Percentiles rank a stretch among this genome's conserved stretches.
These are phyloP conservation scores for Mycosphaerella sp. DNA, from an alignment of 2,329 filamentous ascomycete genomes.

Conservation along the genomic window DNA sequence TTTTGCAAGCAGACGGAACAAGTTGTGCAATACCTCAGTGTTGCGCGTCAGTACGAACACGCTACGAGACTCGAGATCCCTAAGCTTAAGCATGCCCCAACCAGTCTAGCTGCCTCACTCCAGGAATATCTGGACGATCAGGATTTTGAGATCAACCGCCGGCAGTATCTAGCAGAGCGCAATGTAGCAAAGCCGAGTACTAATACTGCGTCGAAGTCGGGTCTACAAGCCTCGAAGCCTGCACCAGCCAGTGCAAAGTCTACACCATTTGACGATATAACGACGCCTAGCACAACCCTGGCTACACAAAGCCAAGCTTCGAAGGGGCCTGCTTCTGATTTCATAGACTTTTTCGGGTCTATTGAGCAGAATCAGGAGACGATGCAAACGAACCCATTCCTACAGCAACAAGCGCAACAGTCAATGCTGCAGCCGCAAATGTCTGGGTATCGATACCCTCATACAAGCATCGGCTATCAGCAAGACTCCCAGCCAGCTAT, in stretches of 20 bases:
- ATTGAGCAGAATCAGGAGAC: constrained; percentile 84
- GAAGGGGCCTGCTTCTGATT: constrained; percentile 65
- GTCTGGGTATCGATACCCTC: constrained; percentile 41
- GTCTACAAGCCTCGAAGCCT: constrained; percentile 36
- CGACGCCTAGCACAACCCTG: constrained; percentile 20
- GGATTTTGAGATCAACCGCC: constrained; percentile 87
- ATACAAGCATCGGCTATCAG: constrained; percentile 18
- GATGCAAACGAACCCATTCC: constrained; percentile 33
- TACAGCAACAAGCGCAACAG: constrained; percentile 23
- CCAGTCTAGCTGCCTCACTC: constrained; percentile 79
- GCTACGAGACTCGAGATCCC: constrained; percentile 91
- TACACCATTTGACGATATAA: constrained; percentile 22
- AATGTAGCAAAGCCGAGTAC: constrained; percentile 56
- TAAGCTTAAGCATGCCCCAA: constrained; percentile 93
- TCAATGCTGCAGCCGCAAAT: constrained; percentile 19
- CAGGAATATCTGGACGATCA: constrained; percentile 93
- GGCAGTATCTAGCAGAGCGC: constrained; percentile 86
- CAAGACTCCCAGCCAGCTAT: constrained; percentile 24
- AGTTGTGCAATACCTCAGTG: constrained; percentile 81
- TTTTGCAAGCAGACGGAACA: constrained; percentile 90
- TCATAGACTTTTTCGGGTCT: constrained; percentile 92
- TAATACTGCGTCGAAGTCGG: constrained; percentile 35
- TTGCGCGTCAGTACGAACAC: constrained; percentile 84
- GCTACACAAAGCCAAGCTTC: constrained; percentile 24
- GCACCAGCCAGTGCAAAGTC: constrained; percentile 32